Conservation (phyloP, 441 rosid species). For the Populus tomentosa region DNA sequence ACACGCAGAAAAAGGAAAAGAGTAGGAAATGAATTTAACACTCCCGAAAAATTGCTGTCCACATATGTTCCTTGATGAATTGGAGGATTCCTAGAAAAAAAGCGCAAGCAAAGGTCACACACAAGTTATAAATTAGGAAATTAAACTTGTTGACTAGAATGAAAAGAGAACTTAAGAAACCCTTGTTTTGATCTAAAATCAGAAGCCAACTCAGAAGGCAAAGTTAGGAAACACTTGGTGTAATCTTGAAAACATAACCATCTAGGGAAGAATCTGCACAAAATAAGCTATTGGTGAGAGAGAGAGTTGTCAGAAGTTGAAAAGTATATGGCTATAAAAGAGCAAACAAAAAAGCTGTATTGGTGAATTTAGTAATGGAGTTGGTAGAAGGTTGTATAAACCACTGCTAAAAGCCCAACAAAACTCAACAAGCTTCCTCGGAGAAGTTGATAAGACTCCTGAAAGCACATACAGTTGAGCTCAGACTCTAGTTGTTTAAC, state of each 20-base stretch:
- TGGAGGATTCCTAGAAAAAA: background rate
- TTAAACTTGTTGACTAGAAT: background rate
- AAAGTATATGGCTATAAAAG: too few relatives aligned
- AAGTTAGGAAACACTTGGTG: background rate
- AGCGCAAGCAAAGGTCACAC: background rate
- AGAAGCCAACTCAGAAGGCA: background rate
- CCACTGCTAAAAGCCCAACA: background rate
- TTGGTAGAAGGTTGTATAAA: background rate
- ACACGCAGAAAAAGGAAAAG: background rate
- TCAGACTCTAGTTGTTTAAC: background rate
- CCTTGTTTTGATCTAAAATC: background rate
- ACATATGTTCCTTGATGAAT: background rate
- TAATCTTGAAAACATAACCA: background rate
- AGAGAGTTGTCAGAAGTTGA: too few relatives aligned
- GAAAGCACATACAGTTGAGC: background rate
- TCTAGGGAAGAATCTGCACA: background rate
- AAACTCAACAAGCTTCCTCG: background rate
- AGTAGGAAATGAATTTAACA: background rate
- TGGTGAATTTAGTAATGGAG: background rate
- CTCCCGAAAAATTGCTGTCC: background rate
- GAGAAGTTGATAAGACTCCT: background rate
- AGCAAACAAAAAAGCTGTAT: too few relatives aligned
- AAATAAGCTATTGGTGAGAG: too few relatives aligned
- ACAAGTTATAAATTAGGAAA: too few relatives aligned
- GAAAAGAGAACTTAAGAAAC: background rate